Evolutionary conservation across 257 asterid species (phyloP).

Genomic region (Capsicum pubescens): DNA sequence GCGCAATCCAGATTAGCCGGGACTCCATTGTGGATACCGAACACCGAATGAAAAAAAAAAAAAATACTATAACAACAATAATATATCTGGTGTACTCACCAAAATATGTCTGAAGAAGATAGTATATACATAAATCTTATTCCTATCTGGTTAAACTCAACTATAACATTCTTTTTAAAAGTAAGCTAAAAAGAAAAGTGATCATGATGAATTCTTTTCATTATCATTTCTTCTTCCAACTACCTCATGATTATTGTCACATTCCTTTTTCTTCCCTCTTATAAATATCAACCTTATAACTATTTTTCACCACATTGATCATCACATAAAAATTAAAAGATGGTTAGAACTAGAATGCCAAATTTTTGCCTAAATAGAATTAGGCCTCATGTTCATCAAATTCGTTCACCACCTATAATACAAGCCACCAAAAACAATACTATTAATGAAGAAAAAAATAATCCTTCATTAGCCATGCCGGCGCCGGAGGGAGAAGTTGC

Average conservation of each 20-base stretch:
- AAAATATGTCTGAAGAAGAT: no score
- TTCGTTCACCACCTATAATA: slow-evolving; percentile 55
- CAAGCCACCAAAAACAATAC: slow-evolving; percentile 40
- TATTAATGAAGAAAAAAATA: slow-evolving; percentile 24
- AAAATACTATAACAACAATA: not conserved
- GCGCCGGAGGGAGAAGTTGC: slow-evolving; percentile 23
- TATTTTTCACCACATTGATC: not conserved
- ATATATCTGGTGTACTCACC: no score
- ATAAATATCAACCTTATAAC: slow-evolving; percentile 31
- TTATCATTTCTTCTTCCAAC: slow-evolving; percentile 23
- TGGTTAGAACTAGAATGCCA: slow-evolving; percentile 66
- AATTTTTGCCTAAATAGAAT: slow-evolving; percentile 71
- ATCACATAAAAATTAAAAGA: slow-evolving; percentile 28
- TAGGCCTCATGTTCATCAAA: slow-evolving; percentile 70
- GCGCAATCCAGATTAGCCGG: no score
- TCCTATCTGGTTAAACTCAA: not conserved
- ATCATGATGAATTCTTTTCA: not conserved
- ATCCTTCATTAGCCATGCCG: slow-evolving; percentile 6
- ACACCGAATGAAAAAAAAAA: no score
- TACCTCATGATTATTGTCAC: slow-evolving; percentile 31
- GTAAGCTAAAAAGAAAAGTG: not conserved
- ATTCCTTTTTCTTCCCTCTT: slow-evolving; percentile 32
- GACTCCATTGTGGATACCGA: no score
- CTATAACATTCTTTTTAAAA: not conserved
- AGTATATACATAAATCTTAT: no score